Evolutionary conservation across 1,284 basidiomycete species (phyloP).

Genomic region (Polyporus tsugae): DNA sequence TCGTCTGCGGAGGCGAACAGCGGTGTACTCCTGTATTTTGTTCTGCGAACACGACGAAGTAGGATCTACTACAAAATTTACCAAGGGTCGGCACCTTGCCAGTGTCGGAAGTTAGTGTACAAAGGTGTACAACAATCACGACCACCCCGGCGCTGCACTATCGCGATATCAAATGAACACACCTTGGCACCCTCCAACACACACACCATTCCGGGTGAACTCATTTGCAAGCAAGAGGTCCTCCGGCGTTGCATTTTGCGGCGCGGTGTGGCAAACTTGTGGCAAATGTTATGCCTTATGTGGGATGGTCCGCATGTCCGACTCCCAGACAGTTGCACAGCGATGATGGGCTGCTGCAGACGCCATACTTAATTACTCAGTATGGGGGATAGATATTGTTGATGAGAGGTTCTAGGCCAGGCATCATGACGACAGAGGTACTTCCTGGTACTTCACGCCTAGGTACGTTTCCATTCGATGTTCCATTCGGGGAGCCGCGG

Average conservation of each 20-base stretch:
- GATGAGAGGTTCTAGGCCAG: neutral
- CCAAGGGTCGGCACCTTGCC: neutral
- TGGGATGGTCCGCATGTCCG: neutral
- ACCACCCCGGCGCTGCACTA: neutral
- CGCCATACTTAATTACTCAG: no score
- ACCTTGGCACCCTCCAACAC: neutral
- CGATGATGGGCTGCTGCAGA: neutral
- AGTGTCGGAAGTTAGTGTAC: neutral
- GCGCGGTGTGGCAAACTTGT: neutral
- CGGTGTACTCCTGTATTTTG: neutral
- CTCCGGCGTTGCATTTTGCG: neutral
- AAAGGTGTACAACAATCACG: neutral
- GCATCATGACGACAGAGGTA: neutral
- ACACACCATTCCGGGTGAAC: conserved; percentile 1
- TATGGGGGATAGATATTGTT: neutral
- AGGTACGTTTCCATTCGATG: neutral
- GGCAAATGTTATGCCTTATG: conserved; percentile 3
- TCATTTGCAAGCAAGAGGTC: neutral
- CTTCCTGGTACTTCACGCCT: neutral
- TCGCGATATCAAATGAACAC: neutral
- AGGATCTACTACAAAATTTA: neutral
- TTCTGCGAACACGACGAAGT: neutral
- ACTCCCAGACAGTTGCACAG: neutral
- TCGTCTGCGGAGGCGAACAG: neutral
- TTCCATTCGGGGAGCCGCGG: neutral